These are phyloP conservation scores for Recurvomyces mirabilis DNA, from an alignment of 495 filamentous ascomycete species.

Conservation along the genomic window DNA sequence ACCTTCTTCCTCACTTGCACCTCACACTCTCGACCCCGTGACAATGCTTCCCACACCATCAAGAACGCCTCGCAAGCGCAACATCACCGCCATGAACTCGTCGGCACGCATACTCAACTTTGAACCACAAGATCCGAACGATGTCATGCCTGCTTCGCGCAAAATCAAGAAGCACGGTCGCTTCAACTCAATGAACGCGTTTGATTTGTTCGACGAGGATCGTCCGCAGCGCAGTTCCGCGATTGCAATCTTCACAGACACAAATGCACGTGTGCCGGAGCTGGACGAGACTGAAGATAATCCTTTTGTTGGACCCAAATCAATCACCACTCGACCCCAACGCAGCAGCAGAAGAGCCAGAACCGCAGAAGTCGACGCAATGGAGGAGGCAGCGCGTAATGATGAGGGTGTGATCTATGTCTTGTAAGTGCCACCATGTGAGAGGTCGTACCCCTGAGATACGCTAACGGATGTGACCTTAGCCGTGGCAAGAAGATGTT, in stretches of 20 bases:
- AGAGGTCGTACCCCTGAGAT: neutral
- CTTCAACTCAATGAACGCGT: slow-evolving; percentile 42
- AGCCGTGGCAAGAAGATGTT: slow-evolving; percentile 89
- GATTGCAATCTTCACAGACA: slow-evolving; percentile 83
- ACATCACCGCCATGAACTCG: slow-evolving; percentile 45
- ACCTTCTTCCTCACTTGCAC: slow-evolving; percentile 14
- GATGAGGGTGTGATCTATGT: slow-evolving; percentile 73
- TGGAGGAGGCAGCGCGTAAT: slow-evolving; percentile 52
- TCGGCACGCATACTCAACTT: slow-evolving; percentile 68
- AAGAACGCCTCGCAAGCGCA: slow-evolving; percentile 75
- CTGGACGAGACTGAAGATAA: slow-evolving; percentile 55
- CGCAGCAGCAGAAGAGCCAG: neutral
- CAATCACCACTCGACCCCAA: slow-evolving; percentile 3
- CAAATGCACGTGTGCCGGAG: slow-evolving; percentile 72
- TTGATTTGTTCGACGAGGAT: slow-evolving; percentile 59
- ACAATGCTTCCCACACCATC: slow-evolving; percentile 73
- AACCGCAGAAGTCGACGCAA: slow-evolving; percentile 31
- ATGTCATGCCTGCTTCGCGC: slow-evolving; percentile 48
- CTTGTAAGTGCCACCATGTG: slow-evolving; percentile 56
- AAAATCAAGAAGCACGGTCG: slow-evolving; percentile 37
- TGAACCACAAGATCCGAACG: slow-evolving; percentile 26
- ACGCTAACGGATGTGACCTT: no score
- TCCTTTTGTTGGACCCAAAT: slow-evolving; percentile 49
- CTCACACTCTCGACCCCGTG: slow-evolving; percentile 16
- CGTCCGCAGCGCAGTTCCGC: slow-evolving; percentile 35